Conservation (phyloP, 805 yeast species). For the Ogataea populi-albae region DNA sequence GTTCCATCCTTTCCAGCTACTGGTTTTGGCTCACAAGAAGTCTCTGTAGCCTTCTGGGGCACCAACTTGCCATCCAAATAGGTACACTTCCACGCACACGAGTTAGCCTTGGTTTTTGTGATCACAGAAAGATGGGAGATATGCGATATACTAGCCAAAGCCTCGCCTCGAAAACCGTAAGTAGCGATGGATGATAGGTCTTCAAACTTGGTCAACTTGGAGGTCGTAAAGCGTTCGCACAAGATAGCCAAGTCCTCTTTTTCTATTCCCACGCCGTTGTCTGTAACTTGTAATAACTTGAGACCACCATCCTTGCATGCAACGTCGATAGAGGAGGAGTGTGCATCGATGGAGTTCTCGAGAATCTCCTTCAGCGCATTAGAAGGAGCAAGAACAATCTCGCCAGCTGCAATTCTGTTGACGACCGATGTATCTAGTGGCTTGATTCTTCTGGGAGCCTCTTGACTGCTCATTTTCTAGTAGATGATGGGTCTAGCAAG, state of each 20-base stretch:
- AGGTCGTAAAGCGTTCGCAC: conserved; percentile 93
- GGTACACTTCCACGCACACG: conserved; percentile 69
- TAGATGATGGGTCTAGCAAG: too few species aligned
- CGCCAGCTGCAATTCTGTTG: conserved; percentile 95
- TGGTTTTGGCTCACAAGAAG: conserved; percentile 53
- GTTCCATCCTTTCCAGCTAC: conserved; percentile 90
- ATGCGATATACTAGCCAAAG: conserved; percentile 90
- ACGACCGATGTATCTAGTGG: conserved; percentile 68
- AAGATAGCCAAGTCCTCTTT: conserved; percentile 70
- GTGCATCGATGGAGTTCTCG: conserved; percentile 91
- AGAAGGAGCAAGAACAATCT: conserved; percentile 88
- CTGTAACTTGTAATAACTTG: conserved; percentile 80
- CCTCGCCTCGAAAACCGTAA: conserved; percentile 96
- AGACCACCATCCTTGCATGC: conserved; percentile 90
- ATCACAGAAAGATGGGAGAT: conserved; percentile 77
- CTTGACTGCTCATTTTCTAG: too few species aligned
- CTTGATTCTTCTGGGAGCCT: conserved; percentile 18
- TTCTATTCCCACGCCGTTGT: conserved; percentile 81
- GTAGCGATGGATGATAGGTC: conserved; percentile 72
- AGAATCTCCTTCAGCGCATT: conserved; percentile 91
- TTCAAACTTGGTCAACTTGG: conserved; percentile 70
- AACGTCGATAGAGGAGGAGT: conserved; percentile 69
- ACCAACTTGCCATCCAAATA: conserved; percentile 65
- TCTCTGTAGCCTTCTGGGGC: conserved; percentile 37
- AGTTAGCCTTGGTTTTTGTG: conserved; percentile 60